A percentile compares a stretch with the other conserved stretches of the same genome.
Evolutionary conservation across 2,329 filamentous ascomycete genomes (phyloP).

Genomic region (Trichoderma semiorbis): DNA sequence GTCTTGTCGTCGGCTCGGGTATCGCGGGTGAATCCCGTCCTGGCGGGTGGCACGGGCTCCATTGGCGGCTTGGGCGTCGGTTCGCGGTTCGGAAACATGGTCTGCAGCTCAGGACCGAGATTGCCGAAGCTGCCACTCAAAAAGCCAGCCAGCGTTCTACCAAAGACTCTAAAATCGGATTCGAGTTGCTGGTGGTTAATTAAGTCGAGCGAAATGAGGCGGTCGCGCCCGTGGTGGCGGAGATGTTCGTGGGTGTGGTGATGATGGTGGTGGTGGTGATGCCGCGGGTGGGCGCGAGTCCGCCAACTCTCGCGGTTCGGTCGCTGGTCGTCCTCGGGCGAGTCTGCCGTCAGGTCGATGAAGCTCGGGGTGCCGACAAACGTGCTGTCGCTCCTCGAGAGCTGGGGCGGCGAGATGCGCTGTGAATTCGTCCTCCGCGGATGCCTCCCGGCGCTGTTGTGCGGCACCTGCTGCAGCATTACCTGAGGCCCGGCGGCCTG

Average conservation of each 20-base stretch:
- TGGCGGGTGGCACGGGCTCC: constrained; percentile 61
- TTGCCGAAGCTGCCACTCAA: constrained; percentile 25
- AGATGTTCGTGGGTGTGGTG: constrained; percentile 4
- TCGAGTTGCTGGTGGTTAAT: constrained; percentile 22
- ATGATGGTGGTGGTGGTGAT: constrained; percentile 17
- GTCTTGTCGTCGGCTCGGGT: constrained; percentile 49
- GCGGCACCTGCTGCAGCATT: constrained; percentile 15
- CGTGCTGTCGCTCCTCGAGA: constrained; percentile 45
- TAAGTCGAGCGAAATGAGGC: constrained; percentile 28
- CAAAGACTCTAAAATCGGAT: constrained; percentile 23
- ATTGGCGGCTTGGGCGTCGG: constrained; percentile 47
- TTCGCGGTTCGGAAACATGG: constrained; percentile 21
- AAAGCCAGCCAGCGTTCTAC: constrained; percentile 27
- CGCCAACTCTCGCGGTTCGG: constrained; percentile 7
- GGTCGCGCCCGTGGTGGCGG: neutral
- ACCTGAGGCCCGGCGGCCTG: constrained; percentile 25
- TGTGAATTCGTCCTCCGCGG: constrained; percentile 42
- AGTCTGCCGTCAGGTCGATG: constrained; percentile 53
- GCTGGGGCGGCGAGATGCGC: constrained; percentile 38
- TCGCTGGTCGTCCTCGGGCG: constrained; percentile 33
- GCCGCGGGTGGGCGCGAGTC: constrained; percentile 19
- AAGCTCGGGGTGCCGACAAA: constrained; percentile 37
- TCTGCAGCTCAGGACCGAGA: constrained; percentile 31
- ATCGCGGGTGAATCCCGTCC: constrained; percentile 76
- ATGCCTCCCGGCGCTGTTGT: constrained; percentile 28